These are phyloP conservation scores for Hypsizygus marmoreus DNA, from an alignment of 768 basidiomycete genomes.

Conservation along the genomic window DNA sequence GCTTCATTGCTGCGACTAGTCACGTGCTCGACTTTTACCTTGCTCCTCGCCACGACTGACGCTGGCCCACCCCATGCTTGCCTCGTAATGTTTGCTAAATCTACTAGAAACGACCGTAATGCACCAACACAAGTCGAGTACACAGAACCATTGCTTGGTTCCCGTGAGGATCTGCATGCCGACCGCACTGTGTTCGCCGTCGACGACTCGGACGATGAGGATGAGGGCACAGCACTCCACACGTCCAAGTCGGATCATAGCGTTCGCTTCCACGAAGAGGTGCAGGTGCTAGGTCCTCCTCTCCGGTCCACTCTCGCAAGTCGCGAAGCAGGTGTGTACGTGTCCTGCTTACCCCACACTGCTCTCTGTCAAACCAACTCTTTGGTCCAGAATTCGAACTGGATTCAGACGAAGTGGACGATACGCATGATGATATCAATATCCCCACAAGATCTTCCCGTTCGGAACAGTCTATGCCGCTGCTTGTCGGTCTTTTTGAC, in stretches of 20 bases:
- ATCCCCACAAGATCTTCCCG: slow-evolving; percentile 34
- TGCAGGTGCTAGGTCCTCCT: slow-evolving; percentile 67
- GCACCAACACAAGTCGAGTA: slow-evolving; percentile 38
- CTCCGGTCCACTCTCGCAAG: slow-evolving; percentile 74
- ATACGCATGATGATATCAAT: slow-evolving; percentile 29
- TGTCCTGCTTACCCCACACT: slow-evolving; percentile 14
- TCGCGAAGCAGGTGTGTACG: slow-evolving; percentile 76
- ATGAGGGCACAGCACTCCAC: slow-evolving; percentile 34
- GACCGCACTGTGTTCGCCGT: slow-evolving; percentile 52
- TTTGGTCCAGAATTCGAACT: slow-evolving; percentile 70
- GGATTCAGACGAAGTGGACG: slow-evolving; percentile 81
- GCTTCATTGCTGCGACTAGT: too few relatives aligned
- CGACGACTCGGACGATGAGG: slow-evolving; percentile 57
- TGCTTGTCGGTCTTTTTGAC: slow-evolving; percentile 80
- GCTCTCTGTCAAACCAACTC: slow-evolving; percentile 7
- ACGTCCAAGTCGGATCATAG: slow-evolving; percentile 40
- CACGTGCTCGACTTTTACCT: too few relatives aligned
- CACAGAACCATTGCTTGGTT: slow-evolving; percentile 60
- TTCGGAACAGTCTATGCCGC: slow-evolving; percentile 63
- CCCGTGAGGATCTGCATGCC: slow-evolving; percentile 42
- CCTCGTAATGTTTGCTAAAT: slow-evolving; percentile 26
- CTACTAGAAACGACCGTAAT: slow-evolving; percentile 29
- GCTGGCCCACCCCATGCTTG: slow-evolving; percentile 16
- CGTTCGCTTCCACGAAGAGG: slow-evolving; percentile 70
- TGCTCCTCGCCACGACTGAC: too few relatives aligned